phyloP scores from a whole-genome alignment of 345 rosid genomes.

The Melastoma malabathricum region DNA sequence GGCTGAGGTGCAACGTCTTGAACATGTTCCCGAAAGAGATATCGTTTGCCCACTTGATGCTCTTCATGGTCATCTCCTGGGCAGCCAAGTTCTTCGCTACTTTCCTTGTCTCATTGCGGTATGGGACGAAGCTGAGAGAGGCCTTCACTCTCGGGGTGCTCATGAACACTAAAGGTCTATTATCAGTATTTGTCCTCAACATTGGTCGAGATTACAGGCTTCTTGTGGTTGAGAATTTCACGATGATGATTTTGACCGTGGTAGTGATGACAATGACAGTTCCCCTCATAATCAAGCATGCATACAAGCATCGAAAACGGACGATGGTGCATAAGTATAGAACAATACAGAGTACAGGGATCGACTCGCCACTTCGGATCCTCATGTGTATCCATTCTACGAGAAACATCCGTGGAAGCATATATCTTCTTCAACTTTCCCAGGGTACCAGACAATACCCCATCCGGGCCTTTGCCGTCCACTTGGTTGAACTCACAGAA shows the following conservation, averaged over 20 bases:
- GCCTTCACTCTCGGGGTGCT: conserved; percentile 34
- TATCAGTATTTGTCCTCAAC: conserved; percentile 36
- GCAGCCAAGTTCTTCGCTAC: conserved; percentile 30
- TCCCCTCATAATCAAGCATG: conserved; percentile 19
- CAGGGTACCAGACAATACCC: conserved; percentile 27
- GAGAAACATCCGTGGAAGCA: conserved; percentile 19
- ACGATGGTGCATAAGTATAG: conserved; percentile 16
- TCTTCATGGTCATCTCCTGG: conserved; percentile 10
- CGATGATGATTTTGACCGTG: conserved; percentile 19
- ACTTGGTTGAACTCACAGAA: conserved; percentile 40
- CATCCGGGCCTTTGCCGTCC: conserved; percentile 26
- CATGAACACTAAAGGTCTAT: conserved; percentile 60
- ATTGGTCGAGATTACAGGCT: conserved; percentile 33
- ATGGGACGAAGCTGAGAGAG: conserved; percentile 21
- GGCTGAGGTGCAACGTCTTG: conserved; percentile 17
- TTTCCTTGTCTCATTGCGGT: conserved; percentile 13
- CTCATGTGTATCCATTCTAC: conserved; percentile 25
- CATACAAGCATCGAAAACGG: conserved; percentile 19
- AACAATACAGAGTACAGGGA: conserved; percentile 22
- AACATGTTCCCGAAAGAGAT: not conserved
- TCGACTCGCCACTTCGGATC: conserved; percentile 22
- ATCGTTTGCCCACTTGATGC: not conserved
- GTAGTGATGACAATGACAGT: conserved; percentile 30
- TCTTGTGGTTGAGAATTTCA: conserved; percentile 24
- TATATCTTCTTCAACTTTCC: conserved; percentile 31